Base-by-base conservation (phyloP, 768 basidiomycete genomes). In the Psilocybe cubensis region DNA sequence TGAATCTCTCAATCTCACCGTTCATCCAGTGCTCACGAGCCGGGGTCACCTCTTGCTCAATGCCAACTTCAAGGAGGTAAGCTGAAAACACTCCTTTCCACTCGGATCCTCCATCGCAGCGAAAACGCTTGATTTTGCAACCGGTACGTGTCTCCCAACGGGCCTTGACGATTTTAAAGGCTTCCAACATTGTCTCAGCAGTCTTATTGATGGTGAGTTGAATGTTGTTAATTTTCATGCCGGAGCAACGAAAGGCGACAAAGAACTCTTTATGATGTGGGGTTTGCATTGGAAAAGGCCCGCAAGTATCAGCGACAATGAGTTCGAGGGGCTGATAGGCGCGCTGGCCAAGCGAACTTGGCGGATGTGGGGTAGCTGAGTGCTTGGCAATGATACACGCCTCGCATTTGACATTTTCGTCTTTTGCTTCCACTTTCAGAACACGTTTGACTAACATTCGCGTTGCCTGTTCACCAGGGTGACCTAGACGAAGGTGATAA, bases 21-120 rank as follows among this genome's bases (percentile, higher is more conserved):
- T 65, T 65, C 40, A 59, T 56, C 58, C 43, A 56, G 31, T 65
- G 61, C 21, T 59, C 58, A 25, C 62, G 60, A 0, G 14, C 40
- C 3, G 61, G 47, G 6, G 44, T 40, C 3, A 54, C 53, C 5
- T 62, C 55, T 2, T 14, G n/a, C 12, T 54, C 52, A 0, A 65
- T 60, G 4, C 63, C 61, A n/a, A 52, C 17, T 2, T 4, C 31
- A n/a, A n/a, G n/a, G n/a, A n/a, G n/a, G n/a, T n/a, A n/a, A n/a
- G n/a, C n/a, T n/a, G n/a, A n/a, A n/a, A n/a, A n/a, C n/a, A n/a
- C n/a, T n/a, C n/a, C n/a, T n/a, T n/a, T n/a, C n/a, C n/a, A n/a
- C n/a, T n/a, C n/a, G n/a, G n/a, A n/a, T n/a, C n/a, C n/a, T n/a
- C n/a, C n/a, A n/a, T n/a, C n/a, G n/a, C n/a, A n/a, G 2, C 56